Evolutionary conservation across 495 filamentous ascomycete species (phyloP), one percentile per base, ranked within the genome.

Genomic region (Penicillium lividum): DNA sequence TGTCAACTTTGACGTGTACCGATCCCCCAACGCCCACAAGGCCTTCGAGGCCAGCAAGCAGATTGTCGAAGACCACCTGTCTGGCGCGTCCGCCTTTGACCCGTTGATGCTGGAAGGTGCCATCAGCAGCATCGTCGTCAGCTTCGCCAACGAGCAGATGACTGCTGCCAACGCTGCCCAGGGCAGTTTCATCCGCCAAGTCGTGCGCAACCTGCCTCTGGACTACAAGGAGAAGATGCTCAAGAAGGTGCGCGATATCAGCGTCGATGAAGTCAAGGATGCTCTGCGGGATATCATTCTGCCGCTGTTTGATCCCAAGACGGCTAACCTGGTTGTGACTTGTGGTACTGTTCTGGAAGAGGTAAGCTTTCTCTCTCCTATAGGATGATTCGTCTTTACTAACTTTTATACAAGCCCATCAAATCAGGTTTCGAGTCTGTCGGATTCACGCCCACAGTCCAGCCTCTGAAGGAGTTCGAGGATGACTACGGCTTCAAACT

Each of bases 401-500:
- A 55, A 56, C 45, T 33, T 36, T 57, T 52, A 13, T 42, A n/a
- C 56, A 13, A 94, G 91, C 79, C 79, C 38, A 82, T 96, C 48
- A 81, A 85, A 64, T 82, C 86, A 63, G 84, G 85, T 22, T 89
- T 97, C 57, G 76, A 85, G 51, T 76, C 78, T 8, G 86, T 84
- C 43, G 89, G 92, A 0, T 98, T 96, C 80, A 86, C 85, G 59
- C 88, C 90, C 0, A 78, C 88, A 54, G 79, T 92, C 28, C 86
- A 89, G 64, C 67, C 84, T n/a, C 77, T 98, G 46, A 84, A 86
- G 53, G 82, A 86, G 54, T 98, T 96, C 70, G 85, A 95, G 68
- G 91, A 97, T 64, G 91, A 92, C 70, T 98, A 98, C 72, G 94
- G 93, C 5, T 71, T 97, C 29, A 83, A 89, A 72, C 80, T 73